A percentile compares a stretch with the other conserved stretches of the same genome.
These are phyloP conservation scores for Chalciporus sp. DNA, from an alignment of 1,284 basidiomycete genomes.

Conservation along the genomic window DNA sequence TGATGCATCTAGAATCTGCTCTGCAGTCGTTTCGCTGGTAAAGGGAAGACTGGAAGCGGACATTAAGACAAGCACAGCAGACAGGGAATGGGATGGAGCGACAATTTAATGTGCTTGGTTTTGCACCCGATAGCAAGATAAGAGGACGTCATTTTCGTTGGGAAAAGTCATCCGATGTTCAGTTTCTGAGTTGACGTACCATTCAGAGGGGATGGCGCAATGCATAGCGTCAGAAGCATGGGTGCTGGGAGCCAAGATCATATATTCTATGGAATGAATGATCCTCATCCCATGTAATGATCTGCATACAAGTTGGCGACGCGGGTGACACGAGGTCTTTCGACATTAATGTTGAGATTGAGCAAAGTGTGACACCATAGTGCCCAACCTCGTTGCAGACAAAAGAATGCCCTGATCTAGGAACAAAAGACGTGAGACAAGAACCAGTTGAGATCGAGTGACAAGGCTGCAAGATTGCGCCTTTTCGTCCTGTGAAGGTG, in stretches of 20 bases:
- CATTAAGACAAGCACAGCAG: too few species aligned
- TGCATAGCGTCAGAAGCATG: background rate
- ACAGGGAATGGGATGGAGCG: too few species aligned
- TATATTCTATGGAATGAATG: background rate
- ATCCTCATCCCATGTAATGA: background rate
- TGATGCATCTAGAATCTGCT: background rate
- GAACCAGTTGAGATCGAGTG: conserved; percentile 5
- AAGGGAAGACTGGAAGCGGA: background rate
- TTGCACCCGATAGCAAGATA: too few species aligned
- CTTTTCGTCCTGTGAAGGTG: background rate
- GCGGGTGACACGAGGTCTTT: too few species aligned
- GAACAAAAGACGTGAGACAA: background rate
- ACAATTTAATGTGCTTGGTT: too few species aligned
- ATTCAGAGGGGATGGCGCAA: background rate
- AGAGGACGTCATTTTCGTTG: background rate
- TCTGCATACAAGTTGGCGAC: too few species aligned
- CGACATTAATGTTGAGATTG: too few species aligned
- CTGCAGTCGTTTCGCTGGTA: background rate
- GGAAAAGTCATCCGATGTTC: background rate
- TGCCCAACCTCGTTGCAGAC: background rate
- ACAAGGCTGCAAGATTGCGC: conserved; percentile 6
- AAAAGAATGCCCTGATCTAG: too few species aligned
- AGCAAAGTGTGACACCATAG: too few species aligned
- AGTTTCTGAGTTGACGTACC: background rate
- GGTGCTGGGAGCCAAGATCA: background rate